Evolutionary conservation across 768 basidiomycete genomes (phyloP), one percentile per base, ranked within the genome.

Genomic region (Agaricus blazei): DNA sequence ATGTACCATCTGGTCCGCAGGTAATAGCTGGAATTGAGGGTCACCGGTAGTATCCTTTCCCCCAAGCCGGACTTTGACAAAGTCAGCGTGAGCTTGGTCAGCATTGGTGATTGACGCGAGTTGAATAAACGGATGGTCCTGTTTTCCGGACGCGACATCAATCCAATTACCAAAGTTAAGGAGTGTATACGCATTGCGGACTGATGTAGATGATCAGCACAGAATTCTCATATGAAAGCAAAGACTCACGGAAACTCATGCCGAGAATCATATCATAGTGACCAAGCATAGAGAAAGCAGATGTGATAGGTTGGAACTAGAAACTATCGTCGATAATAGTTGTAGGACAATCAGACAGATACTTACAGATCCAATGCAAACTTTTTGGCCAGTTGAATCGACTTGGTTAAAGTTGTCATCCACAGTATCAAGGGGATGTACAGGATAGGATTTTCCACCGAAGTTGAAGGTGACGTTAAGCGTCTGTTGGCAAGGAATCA

Each of bases 181-280:
- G 9, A 90, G 75, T 3, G 83, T 79, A 66, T 92, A 91, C 1
- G 77, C 71, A 62, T 90, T 92, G 12, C 90, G 86, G 58, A 92
- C 90, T 91, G 59, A 9, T 15, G 43, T 9, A 47, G 44, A 27
- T 27, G 66, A 36, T 34, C 47, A 42, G 27, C 29, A 27, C 40
- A 19, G 34, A 51, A 11, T 24, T n/a, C 9, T 38, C 37, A 31
- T 15, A 15, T 2, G 19, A 29, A 48, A 8, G 28, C 34, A 37
- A 42, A 37, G 7, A 38, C 87, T 61, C 68, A 90, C 88, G 54
- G 72, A 91, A 89, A 52, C 78, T 79, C 87, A 90, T 89, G 59
- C 89, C 89, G 48, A 90, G 76, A 62, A 91, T 88, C 76, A 90
- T 84, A 61, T 92, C 89, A 59, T 88, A 92, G 64, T 86, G 77